These are phyloP conservation scores for Gossypium arboreum DNA, from an alignment of 345 rosid species.

Conservation along the genomic window DNA sequence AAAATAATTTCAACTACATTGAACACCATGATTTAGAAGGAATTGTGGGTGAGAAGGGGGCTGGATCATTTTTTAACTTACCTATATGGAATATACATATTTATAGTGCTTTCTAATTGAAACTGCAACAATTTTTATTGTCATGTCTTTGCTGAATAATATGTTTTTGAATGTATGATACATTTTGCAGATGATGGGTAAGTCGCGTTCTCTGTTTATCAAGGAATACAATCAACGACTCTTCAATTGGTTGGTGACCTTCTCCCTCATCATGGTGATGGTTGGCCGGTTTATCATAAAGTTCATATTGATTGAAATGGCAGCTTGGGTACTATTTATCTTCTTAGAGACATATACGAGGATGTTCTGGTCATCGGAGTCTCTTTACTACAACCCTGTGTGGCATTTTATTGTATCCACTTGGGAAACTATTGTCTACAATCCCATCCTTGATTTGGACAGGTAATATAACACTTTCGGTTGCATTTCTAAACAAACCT, in stretches of 20 bases:
- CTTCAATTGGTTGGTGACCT: slow-evolving; percentile 96
- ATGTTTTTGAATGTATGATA: neutral
- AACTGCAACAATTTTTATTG: neutral
- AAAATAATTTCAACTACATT: neutral
- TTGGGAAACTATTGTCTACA: slow-evolving; percentile 93
- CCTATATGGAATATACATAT: neutral
- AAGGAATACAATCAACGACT: slow-evolving; percentile 94
- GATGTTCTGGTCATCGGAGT: slow-evolving; percentile 95
- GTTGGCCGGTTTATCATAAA: slow-evolving; percentile 87
- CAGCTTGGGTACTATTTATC: slow-evolving; percentile 89
- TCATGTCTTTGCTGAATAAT: neutral
- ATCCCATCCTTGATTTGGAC: slow-evolving; percentile 92
- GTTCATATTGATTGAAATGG: slow-evolving; percentile 86
- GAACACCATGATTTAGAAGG: neutral
- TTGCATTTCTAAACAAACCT: neutral
- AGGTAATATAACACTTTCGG: slow-evolving; percentile 43
- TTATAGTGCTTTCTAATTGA: neutral
- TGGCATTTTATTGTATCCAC: slow-evolving; percentile 89
- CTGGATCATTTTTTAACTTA: neutral
- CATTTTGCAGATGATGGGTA: slow-evolving; percentile 77
- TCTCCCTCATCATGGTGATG: slow-evolving; percentile 92
- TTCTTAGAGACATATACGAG: slow-evolving; percentile 95
- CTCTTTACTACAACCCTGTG: slow-evolving; percentile 87
- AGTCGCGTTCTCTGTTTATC: slow-evolving; percentile 70
- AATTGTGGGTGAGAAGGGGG: neutral